phyloP scores from a whole-genome alignment of 2,329 filamentous ascomycete genomes.

The Nemania serpens region DNA sequence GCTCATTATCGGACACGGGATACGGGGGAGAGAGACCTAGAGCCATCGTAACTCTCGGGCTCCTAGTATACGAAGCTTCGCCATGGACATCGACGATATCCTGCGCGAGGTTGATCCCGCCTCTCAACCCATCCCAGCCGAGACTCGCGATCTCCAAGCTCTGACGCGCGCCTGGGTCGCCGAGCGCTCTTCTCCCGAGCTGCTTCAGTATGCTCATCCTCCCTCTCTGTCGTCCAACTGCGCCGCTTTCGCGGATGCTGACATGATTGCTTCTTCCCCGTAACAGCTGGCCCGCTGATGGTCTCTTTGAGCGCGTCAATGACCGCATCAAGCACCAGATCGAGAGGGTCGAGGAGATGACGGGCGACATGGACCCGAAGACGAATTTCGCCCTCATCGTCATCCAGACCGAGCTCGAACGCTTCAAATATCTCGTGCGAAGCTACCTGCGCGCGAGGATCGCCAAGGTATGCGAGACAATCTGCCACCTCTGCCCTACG shows the following conservation, averaged over 20 bases:
- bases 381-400: slow-evolving; percentile 93
- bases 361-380: slow-evolving; percentile 83
- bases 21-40: neutral
- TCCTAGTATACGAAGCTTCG: neutral
- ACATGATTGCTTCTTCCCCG: slow-evolving; percentile 11
- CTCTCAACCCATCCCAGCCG: slow-evolving; percentile 57
- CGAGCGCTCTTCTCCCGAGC: slow-evolving; percentile 85
- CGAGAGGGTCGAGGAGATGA: slow-evolving; percentile 74
- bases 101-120: slow-evolving; percentile 72
- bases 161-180: slow-evolving; percentile 92
- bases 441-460: slow-evolving; percentile 83
- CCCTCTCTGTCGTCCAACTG: neutral
- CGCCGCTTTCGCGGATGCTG: slow-evolving; percentile 4
- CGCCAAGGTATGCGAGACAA: slow-evolving; percentile 66
- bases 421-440: slow-evolving; percentile 89
- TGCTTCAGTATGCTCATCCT: slow-evolving; percentile 68
- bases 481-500: neutral
- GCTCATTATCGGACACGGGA: neutral
- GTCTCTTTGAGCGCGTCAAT: slow-evolving; percentile 82
- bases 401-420: slow-evolving; percentile 92
- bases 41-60: neutral
- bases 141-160: slow-evolving; percentile 79
- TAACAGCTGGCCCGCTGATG: slow-evolving; percentile 66
- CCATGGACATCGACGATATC: slow-evolving; percentile 82
- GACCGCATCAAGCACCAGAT: slow-evolving; percentile 72